Percentiles rank a stretch among this genome's conserved stretches.
Evolutionary conservation across 306 rosid genomes (phyloP).

Genomic region (Vigna radiata): DNA sequence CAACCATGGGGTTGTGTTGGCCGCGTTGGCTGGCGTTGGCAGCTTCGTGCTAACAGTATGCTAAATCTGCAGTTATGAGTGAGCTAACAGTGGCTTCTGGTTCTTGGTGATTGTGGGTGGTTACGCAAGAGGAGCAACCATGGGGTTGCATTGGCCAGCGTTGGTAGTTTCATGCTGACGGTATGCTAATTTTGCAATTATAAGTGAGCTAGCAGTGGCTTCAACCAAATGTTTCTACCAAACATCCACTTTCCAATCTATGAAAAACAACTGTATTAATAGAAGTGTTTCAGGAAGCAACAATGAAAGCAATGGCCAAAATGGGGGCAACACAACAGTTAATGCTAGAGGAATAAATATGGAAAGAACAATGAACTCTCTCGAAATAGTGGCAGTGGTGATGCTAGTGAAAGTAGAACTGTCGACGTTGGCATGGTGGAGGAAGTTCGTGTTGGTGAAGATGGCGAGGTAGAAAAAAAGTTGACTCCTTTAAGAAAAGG

Average conservation of each 20-base stretch:
- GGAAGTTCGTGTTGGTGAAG: no score
- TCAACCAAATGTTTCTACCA: conserved; percentile 62
- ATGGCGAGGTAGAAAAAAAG: no score
- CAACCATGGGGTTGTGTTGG: no score
- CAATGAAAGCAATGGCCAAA: conserved; percentile 81
- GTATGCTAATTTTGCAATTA: conserved; percentile 53
- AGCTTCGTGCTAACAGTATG: no score
- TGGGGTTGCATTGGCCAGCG: no score
- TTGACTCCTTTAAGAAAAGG: no score
- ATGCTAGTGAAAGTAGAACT: conserved; percentile 65
- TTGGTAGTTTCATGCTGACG: no score
- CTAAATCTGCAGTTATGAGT: no score
- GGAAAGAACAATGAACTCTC: conserved; percentile 60
- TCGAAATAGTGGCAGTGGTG: conserved; percentile 69
- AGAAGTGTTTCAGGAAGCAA: conserved; percentile 80
- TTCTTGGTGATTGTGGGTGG: no score
- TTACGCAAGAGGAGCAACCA: no score
- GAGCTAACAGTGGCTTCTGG: no score
- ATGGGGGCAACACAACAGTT: conserved; percentile 63
- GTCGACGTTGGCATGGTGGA: conserved; percentile 34
- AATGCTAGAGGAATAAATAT: conserved; percentile 62
- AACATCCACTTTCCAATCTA: conserved; percentile 63
- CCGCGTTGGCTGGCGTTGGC: no score
- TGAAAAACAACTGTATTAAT: conserved; percentile 61
- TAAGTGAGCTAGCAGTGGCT: conserved; percentile 58